A percentile compares a stretch with the other conserved stretches of the same genome.
Evolutionary conservation across 306 rosid genomes (phyloP).

Genomic region (Astragalus membranaceus): DNA sequence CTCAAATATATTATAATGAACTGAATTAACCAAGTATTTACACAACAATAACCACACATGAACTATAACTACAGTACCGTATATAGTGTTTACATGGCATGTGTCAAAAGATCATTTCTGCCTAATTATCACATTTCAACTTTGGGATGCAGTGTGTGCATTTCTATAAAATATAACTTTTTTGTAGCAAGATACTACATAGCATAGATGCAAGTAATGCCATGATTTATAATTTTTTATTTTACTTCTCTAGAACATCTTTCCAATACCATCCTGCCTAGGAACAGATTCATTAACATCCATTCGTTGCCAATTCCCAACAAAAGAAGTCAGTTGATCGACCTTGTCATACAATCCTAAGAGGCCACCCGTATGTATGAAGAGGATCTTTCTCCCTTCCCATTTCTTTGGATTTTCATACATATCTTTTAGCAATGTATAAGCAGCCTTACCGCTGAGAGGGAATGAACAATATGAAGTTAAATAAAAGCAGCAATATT

Average conservation of each 20-base stretch:
- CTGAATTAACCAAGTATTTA: no score
- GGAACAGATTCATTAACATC: constrained; percentile 68
- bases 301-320: constrained; percentile 77
- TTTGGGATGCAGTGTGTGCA: constrained; percentile 6
- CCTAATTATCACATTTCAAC: neutral
- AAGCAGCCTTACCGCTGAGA: constrained; percentile 82
- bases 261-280: constrained; percentile 64
- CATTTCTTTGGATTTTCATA: constrained; percentile 69
- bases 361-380: constrained; percentile 89
- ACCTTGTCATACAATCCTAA: constrained; percentile 90
- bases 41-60: no score
- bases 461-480: constrained; percentile 1
- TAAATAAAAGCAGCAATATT: constrained; percentile 2
- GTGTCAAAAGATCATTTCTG: no score
- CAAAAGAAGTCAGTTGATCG: constrained; percentile 52
- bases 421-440: constrained; percentile 69
- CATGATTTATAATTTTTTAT: constrained; percentile 4
- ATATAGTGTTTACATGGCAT: no score
- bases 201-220: neutral
- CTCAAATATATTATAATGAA: no score
- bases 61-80: no score
- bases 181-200: neutral
- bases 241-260: constrained; percentile 56
- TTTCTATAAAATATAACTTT: neutral
- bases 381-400: constrained; percentile 93